These are phyloP conservation scores for Epicoccum sorghinum DNA, from an alignment of 2,329 filamentous ascomycete species.

Conservation along the genomic window DNA sequence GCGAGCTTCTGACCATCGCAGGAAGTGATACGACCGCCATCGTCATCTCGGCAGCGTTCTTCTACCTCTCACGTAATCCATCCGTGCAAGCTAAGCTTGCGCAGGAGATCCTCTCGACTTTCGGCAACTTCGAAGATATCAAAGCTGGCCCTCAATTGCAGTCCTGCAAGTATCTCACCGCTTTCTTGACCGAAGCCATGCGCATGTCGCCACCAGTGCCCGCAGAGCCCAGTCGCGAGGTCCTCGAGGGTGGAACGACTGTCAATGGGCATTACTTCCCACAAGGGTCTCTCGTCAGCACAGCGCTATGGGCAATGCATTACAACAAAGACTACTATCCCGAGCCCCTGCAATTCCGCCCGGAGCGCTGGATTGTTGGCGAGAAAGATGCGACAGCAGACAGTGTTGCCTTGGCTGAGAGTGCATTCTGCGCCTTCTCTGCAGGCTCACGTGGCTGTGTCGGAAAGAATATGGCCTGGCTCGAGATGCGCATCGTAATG, in stretches of 20 bases:
- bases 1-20: slow-evolving; percentile 22
- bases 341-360: slow-evolving; percentile 21
- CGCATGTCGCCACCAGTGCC: slow-evolving; percentile 22
- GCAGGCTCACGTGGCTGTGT: slow-evolving; percentile 33
- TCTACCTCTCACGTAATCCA: slow-evolving; percentile 18
- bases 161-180: slow-evolving; percentile 23
- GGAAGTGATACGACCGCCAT: slow-evolving; percentile 25
- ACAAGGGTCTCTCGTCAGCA: slow-evolving; percentile 25
- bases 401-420: slow-evolving; percentile 21
- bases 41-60: slow-evolving; percentile 18
- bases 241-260: slow-evolving; percentile 23
- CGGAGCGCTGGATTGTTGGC: slow-evolving; percentile 28
- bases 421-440: slow-evolving; percentile 29
- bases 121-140: slow-evolving; percentile 20
- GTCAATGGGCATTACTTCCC: slow-evolving; percentile 25
- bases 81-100: slow-evolving; percentile 11
- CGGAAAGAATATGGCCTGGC: slow-evolving; percentile 36
- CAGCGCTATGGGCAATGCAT: slow-evolving; percentile 23
- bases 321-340: slow-evolving; percentile 27
- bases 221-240: slow-evolving; percentile 23
- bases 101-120: slow-evolving; percentile 15
- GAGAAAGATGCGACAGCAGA: slow-evolving; percentile 14
- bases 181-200: slow-evolving; percentile 23
- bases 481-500: slow-evolving; percentile 33
- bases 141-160: slow-evolving; percentile 12